Conservation (phyloP, 176 grass and related monocot genomes). For the Phyllostachys edulis region DNA sequence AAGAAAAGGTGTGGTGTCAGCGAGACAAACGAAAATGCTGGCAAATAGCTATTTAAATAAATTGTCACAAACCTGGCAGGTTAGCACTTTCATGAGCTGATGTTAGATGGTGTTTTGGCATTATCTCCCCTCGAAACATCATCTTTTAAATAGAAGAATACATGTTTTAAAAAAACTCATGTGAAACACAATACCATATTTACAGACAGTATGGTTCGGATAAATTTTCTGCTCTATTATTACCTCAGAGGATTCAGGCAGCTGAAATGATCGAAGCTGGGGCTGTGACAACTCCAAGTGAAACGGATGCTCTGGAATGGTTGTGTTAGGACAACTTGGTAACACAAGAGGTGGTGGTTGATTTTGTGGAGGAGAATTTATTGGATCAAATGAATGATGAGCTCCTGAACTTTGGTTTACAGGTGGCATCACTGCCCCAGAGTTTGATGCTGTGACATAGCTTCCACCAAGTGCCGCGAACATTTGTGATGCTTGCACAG, state of each 20-base stretch:
- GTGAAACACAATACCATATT: conserved; percentile 10
- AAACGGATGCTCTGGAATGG: conserved; percentile 45
- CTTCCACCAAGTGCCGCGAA: conserved; percentile 54
- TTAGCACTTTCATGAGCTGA: conserved; percentile 40
- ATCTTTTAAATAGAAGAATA: conserved; percentile 46
- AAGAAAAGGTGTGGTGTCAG: neutral
- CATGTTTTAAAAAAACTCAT: neutral
- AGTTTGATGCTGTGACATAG: conserved; percentile 40
- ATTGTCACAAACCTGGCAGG: conserved; percentile 49
- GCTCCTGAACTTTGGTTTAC: conserved; percentile 62
- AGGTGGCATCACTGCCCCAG: conserved; percentile 43
- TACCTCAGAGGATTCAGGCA: conserved; percentile 78
- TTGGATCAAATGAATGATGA: conserved; percentile 50
- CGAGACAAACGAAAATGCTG: conserved; percentile 15
- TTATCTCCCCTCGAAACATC: conserved; percentile 55
- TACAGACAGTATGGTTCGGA: neutral
- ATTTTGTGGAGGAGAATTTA: conserved; percentile 44
- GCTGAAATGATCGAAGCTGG: conserved; percentile 56
- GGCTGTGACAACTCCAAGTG: conserved; percentile 49
- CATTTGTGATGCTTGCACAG: conserved; percentile 76
- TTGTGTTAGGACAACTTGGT: conserved; percentile 42
- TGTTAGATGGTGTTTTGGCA: conserved; percentile 56
- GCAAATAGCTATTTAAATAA: neutral
- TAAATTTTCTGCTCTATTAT: conserved; percentile 34
- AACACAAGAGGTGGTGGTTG: conserved; percentile 43